Base-by-base conservation (phyloP, 768 basidiomycete genomes). In the Lactifluus echinatus region DNA sequence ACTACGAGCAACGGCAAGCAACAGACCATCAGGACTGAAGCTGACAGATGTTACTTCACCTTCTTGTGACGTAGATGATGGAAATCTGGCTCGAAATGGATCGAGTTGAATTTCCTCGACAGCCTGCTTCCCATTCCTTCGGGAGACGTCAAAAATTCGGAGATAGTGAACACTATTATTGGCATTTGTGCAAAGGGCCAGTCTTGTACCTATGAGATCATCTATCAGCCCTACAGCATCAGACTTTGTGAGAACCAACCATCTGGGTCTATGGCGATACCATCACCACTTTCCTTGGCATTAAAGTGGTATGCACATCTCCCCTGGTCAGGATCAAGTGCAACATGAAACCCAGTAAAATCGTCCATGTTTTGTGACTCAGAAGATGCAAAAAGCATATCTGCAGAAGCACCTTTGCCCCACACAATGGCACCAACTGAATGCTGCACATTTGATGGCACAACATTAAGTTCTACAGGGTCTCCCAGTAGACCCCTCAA, bases 381-480 rank as follows among this genome's bases (percentile, higher is more conserved):
- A 17, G 63, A 63, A 15, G 63, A 63, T 12, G 63, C 63, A 26
- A 62, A 62, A 26, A 63, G 50, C 17, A 28, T 19, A 34, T 63
- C 48, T 5, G 23, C 26, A n/a, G 61, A 55, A 39, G 50, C 48
- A 19, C 29, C 39, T 19, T 44, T 15, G 17, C 62, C 62, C 60
- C 59, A 62, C 26, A 47, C 39, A 36, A 63, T 39, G 15, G 55
- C 48, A 43, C 62, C 62, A 4, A 58, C 56, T 21, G 53, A 52
- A 15, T 63, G 62, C 15, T 33, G 45, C n/a, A n/a, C 60, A 17
- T 40, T 36, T 14, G 10, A 36, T n/a, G 59, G 50, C n/a, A 15
- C 45, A 33, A 61, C 59, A 23, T 17, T 26, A 29, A 61, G 26
- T 23, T 50, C 37, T 11, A 47, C 19, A 6, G 56, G 59, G 24